Evolutionary conservation across 1,139 yeast genomes (phyloP).

Genomic region (Kodamaea alishanica): DNA sequence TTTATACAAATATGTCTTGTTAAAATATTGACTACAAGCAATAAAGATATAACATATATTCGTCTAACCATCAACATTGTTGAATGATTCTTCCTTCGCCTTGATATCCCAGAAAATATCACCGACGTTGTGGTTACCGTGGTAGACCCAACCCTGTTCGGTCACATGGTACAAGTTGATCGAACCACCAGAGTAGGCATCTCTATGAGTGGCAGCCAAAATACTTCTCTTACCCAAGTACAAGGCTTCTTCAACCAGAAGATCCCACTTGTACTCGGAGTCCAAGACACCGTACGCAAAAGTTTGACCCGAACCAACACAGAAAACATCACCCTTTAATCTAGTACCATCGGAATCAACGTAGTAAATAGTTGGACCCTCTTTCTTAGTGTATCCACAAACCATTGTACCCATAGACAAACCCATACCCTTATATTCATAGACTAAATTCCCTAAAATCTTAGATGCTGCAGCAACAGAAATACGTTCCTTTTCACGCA

Average conservation of each 20-base stretch:
- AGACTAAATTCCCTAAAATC: constrained; percentile 85
- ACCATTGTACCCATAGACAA: constrained; percentile 98
- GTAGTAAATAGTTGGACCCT: constrained; percentile 92
- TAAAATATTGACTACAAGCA: constrained; percentile 1
- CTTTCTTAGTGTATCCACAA: constrained; percentile 93
- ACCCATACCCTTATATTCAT: constrained; percentile 97
- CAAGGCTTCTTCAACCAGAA: constrained; percentile 87
- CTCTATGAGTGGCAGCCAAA: constrained; percentile 97
- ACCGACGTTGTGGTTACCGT: constrained; percentile 93
- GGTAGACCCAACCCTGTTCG: constrained; percentile 91
- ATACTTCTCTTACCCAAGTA: constrained; percentile 93
- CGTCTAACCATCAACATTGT: constrained; percentile 66
- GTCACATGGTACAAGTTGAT: constrained; percentile 90
- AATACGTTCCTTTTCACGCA: constrained; percentile 90
- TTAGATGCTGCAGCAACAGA: constrained; percentile 97
- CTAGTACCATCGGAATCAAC: constrained; percentile 98
- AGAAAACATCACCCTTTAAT: constrained; percentile 88
- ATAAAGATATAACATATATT: not conserved
- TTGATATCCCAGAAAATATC: constrained; percentile 90
- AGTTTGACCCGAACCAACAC: constrained; percentile 99
- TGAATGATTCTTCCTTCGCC: constrained; percentile 83
- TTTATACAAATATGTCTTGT: not conserved
- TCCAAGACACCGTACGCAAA: constrained; percentile 99
- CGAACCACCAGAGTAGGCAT: constrained; percentile 97
- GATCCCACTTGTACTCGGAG: constrained; percentile 85